A percentile compares a stretch with the other conserved stretches of the same genome.
Conservation (phyloP, 805 yeast genomes). For the Jamesozyma hellenica region DNA sequence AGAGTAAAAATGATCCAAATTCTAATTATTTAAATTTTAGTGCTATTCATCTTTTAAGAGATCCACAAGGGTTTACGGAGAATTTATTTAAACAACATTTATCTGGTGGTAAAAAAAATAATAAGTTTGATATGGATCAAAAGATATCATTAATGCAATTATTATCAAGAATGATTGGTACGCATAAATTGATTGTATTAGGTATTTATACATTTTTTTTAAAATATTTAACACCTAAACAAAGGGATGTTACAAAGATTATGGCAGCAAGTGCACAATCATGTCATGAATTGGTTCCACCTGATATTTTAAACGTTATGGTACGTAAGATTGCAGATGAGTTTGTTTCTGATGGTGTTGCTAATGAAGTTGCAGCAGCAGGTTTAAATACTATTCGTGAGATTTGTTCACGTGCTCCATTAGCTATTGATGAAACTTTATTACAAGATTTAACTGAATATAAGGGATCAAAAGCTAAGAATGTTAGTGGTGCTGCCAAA, state of each 20-base stretch:
- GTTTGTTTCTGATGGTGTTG: constrained; percentile 96
- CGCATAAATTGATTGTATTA: constrained; percentile 83
- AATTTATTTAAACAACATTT: constrained; percentile 63
- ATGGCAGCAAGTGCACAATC: constrained; percentile 98
- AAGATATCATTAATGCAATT: constrained; percentile 81
- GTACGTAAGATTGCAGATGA: constrained; percentile 93
- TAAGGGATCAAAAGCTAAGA: constrained; percentile 85
- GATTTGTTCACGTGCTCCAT: constrained; percentile 83
- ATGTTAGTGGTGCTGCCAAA: constrained; percentile 91
- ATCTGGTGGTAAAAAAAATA: constrained; percentile 55
- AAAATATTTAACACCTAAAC: constrained; percentile 89
- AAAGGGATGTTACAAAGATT: constrained; percentile 85
- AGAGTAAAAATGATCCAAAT: constrained; percentile 40
- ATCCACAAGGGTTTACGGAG: constrained; percentile 97
- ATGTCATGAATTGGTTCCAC: constrained; percentile 93
- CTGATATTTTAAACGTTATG: constrained; percentile 72
- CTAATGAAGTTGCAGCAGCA: constrained; percentile 95
- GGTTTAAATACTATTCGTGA: constrained; percentile 94
- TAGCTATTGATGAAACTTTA: constrained; percentile 81
- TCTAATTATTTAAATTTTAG: constrained; percentile 67
- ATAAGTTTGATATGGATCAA: constrained; percentile 75
- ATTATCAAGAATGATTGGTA: constrained; percentile 81
- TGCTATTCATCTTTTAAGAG: constrained; percentile 87
- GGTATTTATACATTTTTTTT: constrained; percentile 84
- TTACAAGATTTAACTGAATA: constrained; percentile 85